These are phyloP conservation scores for Rhodotorula diobovata DNA, from an alignment of 768 basidiomycete species.

Conservation along the genomic window DNA sequence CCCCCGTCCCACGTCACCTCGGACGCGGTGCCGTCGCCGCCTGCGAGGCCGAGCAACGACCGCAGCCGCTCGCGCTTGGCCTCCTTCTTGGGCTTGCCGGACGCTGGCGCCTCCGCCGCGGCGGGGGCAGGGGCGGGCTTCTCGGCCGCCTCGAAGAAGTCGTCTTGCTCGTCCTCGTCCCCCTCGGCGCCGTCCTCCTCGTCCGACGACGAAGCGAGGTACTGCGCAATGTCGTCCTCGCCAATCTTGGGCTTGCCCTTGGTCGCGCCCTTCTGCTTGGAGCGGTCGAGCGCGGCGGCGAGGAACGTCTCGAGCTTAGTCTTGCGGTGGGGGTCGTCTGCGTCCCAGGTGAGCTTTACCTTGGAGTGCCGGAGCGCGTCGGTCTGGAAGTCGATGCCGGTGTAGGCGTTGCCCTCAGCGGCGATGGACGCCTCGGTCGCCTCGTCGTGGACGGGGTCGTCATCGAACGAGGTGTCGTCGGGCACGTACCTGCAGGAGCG, in stretches of 20 bases:
- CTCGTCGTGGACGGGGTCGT: slow-evolving; percentile 63
- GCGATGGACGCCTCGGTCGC: slow-evolving; percentile 62
- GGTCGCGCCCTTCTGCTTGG: slow-evolving; percentile 73
- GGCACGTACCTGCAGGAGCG: slow-evolving; percentile 35
- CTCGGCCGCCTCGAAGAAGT: slow-evolving; percentile 73
- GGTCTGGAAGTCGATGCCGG: slow-evolving; percentile 81
- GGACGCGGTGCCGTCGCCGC: slow-evolving; percentile 6
- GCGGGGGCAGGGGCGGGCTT: slow-evolving; percentile 32
- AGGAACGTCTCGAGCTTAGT: slow-evolving; percentile 47
- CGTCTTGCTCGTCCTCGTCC: slow-evolving; percentile 49
- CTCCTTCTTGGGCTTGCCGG: slow-evolving; percentile 44
- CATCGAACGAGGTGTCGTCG: slow-evolving; percentile 44
- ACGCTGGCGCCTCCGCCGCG: slow-evolving; percentile 50
- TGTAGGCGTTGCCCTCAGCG: slow-evolving; percentile 53
- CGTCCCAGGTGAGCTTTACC: slow-evolving; percentile 97
- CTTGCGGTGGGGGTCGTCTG: slow-evolving; percentile 84
- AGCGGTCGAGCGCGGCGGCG: slow-evolving; percentile 33
- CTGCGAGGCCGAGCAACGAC: slow-evolving; percentile 33
- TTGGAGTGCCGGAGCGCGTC: slow-evolving; percentile 95
- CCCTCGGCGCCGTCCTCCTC: slow-evolving; percentile 56
- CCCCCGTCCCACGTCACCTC: slow-evolving; percentile 34
- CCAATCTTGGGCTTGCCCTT: slow-evolving; percentile 63
- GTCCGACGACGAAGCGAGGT: slow-evolving; percentile 65
- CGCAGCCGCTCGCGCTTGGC: slow-evolving; percentile 32
- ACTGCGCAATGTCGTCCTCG: slow-evolving; percentile 79